phyloP scores from a whole-genome alignment of 2,329 filamentous ascomycete genomes.

The Myriosclerotinia curreyana region DNA sequence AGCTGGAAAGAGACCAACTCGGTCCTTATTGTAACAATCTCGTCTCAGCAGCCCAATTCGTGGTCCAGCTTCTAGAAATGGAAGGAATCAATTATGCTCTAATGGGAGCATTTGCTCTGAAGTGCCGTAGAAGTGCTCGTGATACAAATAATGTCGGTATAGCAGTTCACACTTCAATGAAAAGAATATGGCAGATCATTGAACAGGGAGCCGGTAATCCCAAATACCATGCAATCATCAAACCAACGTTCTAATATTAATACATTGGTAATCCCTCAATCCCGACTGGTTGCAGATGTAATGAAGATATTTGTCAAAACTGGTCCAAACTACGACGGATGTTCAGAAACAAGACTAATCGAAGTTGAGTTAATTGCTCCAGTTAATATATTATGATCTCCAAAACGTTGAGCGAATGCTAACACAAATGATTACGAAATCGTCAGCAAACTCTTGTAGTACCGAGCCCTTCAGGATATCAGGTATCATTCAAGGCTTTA shows the following conservation, averaged over 20 bases:
- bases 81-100: slow-evolving; percentile 14
- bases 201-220: slow-evolving; percentile 6
- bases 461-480: neutral
- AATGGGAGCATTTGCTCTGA: slow-evolving; percentile 16
- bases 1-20: neutral
- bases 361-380: slow-evolving; percentile 14
- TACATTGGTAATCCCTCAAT: slow-evolving; percentile 17
- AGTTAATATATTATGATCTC: neutral
- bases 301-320: slow-evolving; percentile 19
- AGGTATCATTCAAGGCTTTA: slow-evolving; percentile 1
- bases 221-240: neutral
- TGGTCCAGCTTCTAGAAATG: slow-evolving; percentile 2
- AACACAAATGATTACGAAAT: neutral
- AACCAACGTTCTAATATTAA: neutral
- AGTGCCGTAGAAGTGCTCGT: slow-evolving; percentile 5
- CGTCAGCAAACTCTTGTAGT: slow-evolving; percentile 14
- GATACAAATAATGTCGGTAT: slow-evolving; percentile 18
- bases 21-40: slow-evolving; percentile 7
- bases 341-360: slow-evolving; percentile 5
- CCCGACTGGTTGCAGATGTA: slow-evolving; percentile 2
- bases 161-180: slow-evolving; percentile 11
- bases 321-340: slow-evolving; percentile 9
- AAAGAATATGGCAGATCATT: slow-evolving; percentile 16
- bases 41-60: slow-evolving; percentile 9
- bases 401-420: neutral